Evolutionary conservation across 2,329 filamentous ascomycete genomes (phyloP), one percentile per base, ranked within the genome.

Genomic region (Neobulgaria alba): DNA sequence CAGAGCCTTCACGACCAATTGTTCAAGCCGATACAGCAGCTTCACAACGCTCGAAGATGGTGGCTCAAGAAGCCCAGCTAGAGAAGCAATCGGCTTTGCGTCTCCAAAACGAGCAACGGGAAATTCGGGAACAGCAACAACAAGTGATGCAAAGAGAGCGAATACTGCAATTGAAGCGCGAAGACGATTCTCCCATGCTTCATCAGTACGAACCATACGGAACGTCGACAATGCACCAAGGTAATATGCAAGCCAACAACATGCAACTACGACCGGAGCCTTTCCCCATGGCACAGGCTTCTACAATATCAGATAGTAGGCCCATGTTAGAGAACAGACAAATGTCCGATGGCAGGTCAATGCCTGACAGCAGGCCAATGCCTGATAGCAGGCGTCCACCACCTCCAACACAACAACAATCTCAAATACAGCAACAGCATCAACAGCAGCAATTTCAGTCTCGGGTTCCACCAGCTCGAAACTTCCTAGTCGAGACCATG

Each of bases 201-300:
- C 67, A 39, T 41, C 57, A 49, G 56, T 65, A 43, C 36, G 58
- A 61, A 35, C 46, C 49, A 10, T 60, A 59, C 48, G 2, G 43
- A 53, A 15, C 46, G 53, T 19, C 19, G 42, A 29, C 21, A 45
- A 46, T 50, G 19, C 54, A 48, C 21, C 21, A 42, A 33, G 50
- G 40, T 29, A 46, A 49, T 40, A 36, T 46, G 9, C 49, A 52
- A 32, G 43, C 50, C 14, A 52, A 56, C 39, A 35, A 48, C 15
- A 57, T 58, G 30, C 37, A 38, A n/a, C 35, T 49, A 4, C 45
- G 49, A 21, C 38, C 32, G 4, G 16, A 26, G 23, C 23, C 23
- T 26, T 12, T 12, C 12, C 23, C 23, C 23, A 26, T 26, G 7
- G n/a, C n/a, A n/a, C n/a, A n/a, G n/a, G n/a, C n/a, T n/a, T n/a